Conservation (phyloP, 2,329 filamentous ascomycete species). For the Alternaria ethzedia region DNA sequence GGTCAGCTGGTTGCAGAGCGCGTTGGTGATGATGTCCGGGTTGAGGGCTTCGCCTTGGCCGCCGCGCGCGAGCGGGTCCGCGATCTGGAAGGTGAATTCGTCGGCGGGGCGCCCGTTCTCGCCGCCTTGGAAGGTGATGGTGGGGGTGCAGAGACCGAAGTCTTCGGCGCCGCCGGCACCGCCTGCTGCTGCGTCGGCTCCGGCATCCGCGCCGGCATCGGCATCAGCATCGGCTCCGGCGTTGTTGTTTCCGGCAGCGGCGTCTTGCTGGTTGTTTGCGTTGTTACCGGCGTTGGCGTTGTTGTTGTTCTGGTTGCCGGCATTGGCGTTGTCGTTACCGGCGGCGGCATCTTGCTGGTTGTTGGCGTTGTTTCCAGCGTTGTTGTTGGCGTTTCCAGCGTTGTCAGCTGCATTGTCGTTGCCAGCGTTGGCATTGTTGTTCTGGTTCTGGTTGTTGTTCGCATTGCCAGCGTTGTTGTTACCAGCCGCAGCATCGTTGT, state of each 20-base stretch:
- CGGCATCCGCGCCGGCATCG: conserved; percentile 10
- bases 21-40: conserved; percentile 76
- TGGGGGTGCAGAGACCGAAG: conserved; percentile 48
- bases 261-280: conserved; percentile 17
- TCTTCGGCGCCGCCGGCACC: conserved; percentile 33
- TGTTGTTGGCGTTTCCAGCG: background rate
- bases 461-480: conserved; percentile 1
- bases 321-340: background rate
- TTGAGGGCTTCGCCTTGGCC: conserved; percentile 72
- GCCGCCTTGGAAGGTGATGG: conserved; percentile 68
- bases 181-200: conserved; percentile 12
- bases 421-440: background rate
- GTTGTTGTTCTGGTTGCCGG: conserved; percentile 13
- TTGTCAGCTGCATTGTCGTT: background rate
- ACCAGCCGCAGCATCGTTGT: conserved; percentile 3
- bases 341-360: background rate
- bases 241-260: conserved; percentile 19
- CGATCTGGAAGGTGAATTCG: conserved; percentile 73
- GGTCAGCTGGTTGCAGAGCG: conserved; percentile 71
- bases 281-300: conserved; percentile 15
- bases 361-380: conserved; percentile 2
- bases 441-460: background rate
- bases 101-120: conserved; percentile 58
- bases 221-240: background rate
- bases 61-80: conserved; percentile 65